A percentile compares a stretch with the other conserved stretches of the same genome.
phyloP scores from a whole-genome alignment of 164 flowering plant species.

The Hamamelis virginiana region DNA sequence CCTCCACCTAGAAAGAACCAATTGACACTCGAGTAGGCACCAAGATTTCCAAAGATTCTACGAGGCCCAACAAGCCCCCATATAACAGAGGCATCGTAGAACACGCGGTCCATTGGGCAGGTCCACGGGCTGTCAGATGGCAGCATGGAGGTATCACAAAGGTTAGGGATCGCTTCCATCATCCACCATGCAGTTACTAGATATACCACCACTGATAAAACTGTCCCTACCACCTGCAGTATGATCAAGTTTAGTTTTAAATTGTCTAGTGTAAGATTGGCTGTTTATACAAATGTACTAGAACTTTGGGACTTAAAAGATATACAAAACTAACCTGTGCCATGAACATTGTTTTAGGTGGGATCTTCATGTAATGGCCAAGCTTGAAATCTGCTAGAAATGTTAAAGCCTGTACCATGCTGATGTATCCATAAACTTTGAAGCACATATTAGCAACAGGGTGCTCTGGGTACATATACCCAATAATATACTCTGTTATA shows the following conservation, averaged over 20 bases:
- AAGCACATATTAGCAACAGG: conserved; percentile 69
- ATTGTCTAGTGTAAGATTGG: too few species aligned
- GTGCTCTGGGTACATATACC: conserved; percentile 47
- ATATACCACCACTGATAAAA: conserved; percentile 27
- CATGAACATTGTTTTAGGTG: conserved; percentile 55
- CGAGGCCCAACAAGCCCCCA: conserved; percentile 47
- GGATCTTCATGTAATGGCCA: conserved; percentile 67
- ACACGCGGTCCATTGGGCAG: conserved; percentile 35
- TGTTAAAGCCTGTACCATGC: conserved; percentile 53
- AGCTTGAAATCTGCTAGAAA: conserved; percentile 52
- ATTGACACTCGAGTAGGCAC: conserved; percentile 27
- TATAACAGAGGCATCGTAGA: conserved; percentile 38
- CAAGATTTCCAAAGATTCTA: conserved; percentile 35
- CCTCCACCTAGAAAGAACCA: conserved; percentile 40
- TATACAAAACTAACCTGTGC: conserved; percentile 38
- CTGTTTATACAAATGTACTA: not conserved
- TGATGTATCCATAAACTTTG: conserved; percentile 61
- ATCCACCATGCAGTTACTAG: conserved; percentile 34
- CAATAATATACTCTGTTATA: conserved; percentile 55
- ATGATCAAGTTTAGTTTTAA: not conserved
- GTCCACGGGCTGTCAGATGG: conserved; percentile 36
- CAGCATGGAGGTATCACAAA: conserved; percentile 24
- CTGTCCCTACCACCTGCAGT: conserved; percentile 39
- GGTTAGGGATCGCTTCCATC: conserved; percentile 32
- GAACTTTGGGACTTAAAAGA: not conserved